phyloP scores from a whole-genome alignment of 768 basidiomycete genomes.

The Amylocystis lapponica region DNA sequence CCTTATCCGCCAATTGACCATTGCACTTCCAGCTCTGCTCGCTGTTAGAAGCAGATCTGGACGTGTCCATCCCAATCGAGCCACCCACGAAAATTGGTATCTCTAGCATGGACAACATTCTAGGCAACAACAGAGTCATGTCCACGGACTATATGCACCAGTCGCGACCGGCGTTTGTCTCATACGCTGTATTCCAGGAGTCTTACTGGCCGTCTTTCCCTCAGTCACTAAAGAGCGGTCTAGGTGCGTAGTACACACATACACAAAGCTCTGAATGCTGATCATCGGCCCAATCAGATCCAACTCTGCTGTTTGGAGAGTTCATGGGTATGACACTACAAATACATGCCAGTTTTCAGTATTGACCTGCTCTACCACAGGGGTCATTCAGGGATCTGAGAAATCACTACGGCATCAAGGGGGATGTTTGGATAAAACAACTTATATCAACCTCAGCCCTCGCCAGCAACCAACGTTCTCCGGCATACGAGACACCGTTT shows the following conservation, averaged over 20 bases:
- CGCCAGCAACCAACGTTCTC: constrained; percentile 53
- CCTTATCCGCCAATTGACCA: not conserved
- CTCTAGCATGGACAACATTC: too few relatives aligned
- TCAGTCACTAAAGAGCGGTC: constrained; percentile 41
- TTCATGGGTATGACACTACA: constrained; percentile 62
- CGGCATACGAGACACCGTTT: constrained; percentile 40
- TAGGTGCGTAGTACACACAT: too few relatives aligned
- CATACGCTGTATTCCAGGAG: constrained; percentile 40
- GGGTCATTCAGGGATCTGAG: constrained; percentile 66
- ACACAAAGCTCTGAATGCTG: too few relatives aligned
- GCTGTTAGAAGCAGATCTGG: constrained; percentile 44
- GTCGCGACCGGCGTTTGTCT: constrained; percentile 23
- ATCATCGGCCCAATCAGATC: too few relatives aligned
- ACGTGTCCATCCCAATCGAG: too few relatives aligned
- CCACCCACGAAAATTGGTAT: too few relatives aligned
- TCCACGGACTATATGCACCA: constrained; percentile 22
- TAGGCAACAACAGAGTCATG: too few relatives aligned
- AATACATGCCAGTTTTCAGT: too few relatives aligned
- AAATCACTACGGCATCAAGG: constrained; percentile 30
- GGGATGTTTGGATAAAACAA: constrained; percentile 35
- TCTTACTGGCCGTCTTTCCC: constrained; percentile 57
- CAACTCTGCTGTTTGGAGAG: constrained; percentile 56
- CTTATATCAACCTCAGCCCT: constrained; percentile 44
- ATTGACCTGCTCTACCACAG: constrained; percentile 20
- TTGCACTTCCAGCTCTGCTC: constrained; percentile 41